Conservation (phyloP, 352 stramenopile species). For the Phytophthora citricola region DNA sequence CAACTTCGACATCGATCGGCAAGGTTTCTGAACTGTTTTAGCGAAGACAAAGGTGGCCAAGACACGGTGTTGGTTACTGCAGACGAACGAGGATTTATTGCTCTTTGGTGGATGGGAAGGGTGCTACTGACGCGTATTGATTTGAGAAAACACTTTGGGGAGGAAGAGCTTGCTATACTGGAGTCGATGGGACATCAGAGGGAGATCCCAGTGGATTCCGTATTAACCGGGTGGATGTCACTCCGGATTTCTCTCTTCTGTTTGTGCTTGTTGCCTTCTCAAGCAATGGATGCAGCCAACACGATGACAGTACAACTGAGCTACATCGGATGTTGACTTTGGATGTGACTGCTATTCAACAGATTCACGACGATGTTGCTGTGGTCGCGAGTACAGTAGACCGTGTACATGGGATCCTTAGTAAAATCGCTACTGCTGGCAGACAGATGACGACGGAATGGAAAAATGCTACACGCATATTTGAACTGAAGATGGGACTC, state of each 20-base stretch:
- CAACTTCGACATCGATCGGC: slow-evolving; percentile 42
- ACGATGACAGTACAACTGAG: no score
- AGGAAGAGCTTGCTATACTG: slow-evolving; percentile 26
- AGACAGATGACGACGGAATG: slow-evolving; percentile 65
- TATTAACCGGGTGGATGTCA: slow-evolving; percentile 46
- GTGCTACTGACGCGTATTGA: slow-evolving; percentile 58
- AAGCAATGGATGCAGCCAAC: background rate
- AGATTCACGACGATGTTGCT: slow-evolving; percentile 39
- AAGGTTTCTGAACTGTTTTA: slow-evolving; percentile 36
- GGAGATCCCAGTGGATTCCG: slow-evolving; percentile 15
- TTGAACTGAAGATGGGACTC: slow-evolving; percentile 81
- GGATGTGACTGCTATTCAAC: slow-evolving; percentile 38
- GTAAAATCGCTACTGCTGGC: slow-evolving; percentile 33
- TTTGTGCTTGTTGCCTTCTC: slow-evolving; percentile 42
- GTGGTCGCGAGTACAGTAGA: slow-evolving; percentile 41
- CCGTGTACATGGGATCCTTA: slow-evolving; percentile 35
- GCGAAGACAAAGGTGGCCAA: background rate
- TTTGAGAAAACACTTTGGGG: slow-evolving; percentile 36
- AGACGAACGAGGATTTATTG: slow-evolving; percentile 45
- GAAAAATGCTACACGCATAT: slow-evolving; percentile 80
- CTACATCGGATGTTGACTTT: slow-evolving; percentile 50
- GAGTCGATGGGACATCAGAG: slow-evolving; percentile 14
- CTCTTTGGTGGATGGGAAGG: slow-evolving; percentile 69
- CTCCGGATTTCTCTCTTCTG: slow-evolving; percentile 46
- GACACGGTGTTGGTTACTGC: slow-evolving; percentile 61